A percentile compares a stretch with the other conserved stretches of the same genome.
phyloP scores from a whole-genome alignment of 257 asterid genomes.

The Solanum neorickii region DNA sequence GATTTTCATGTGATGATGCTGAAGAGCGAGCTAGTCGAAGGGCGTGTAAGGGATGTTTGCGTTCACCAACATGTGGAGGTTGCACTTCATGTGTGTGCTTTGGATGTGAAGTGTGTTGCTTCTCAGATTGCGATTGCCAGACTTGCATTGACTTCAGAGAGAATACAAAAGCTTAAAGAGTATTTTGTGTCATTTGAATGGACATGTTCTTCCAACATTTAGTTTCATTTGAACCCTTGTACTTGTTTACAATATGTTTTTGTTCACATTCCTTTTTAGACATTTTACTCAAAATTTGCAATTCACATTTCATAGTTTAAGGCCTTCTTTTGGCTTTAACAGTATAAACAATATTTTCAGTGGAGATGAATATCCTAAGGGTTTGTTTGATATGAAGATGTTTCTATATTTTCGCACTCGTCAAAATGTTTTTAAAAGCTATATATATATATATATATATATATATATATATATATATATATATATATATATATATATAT shows the following conservation, averaged over 20 bases:
- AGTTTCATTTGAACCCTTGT: not conserved
- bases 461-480: too few relatives aligned
- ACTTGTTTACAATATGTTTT: not conserved
- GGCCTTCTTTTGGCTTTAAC: not conserved
- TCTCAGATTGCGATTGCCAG: slow-evolving; percentile 34
- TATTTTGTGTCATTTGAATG: not conserved
- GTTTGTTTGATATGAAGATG: not conserved
- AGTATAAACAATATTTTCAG: not conserved
- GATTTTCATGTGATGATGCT: slow-evolving; percentile 33
- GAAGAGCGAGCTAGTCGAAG: slow-evolving; percentile 42
- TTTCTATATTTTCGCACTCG: not conserved
- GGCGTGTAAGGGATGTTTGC: slow-evolving; percentile 31
- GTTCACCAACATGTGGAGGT: slow-evolving; percentile 38
- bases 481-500: too few relatives aligned
- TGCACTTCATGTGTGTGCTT: slow-evolving; percentile 43
- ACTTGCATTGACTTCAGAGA: slow-evolving; percentile 35
- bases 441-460: too few relatives aligned
- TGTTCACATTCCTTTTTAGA: not conserved
- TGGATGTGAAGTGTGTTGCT: slow-evolving; percentile 38
- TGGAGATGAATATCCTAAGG: not conserved
- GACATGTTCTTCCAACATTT: not conserved
- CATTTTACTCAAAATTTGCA: not conserved
- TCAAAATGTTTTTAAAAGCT: not conserved
- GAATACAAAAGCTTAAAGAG: slow-evolving; percentile 12
- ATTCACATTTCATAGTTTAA: not conserved